These are phyloP conservation scores for Colletotrichum liaoningense DNA, from an alignment of 2,329 filamentous ascomycete species.

Conservation along the genomic window DNA sequence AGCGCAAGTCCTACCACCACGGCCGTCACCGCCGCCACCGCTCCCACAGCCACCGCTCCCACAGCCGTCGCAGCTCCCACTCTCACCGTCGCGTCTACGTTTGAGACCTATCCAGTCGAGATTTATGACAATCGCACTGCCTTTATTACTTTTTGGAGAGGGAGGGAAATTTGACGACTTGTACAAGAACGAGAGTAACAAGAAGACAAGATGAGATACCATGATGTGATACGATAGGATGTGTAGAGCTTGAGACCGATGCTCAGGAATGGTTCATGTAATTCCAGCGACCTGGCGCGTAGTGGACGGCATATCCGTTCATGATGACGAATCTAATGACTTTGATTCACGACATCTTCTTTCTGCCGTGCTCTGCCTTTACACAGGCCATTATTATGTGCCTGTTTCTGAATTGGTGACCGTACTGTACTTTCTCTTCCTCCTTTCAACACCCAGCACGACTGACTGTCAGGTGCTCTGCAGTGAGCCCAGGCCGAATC, in stretches of 20 bases:
- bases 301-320: neutral
- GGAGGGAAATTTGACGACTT: neutral
- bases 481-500: neutral
- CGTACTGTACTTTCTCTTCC: neutral
- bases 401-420: neutral
- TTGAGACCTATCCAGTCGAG: neutral
- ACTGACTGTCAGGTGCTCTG: neutral
- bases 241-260: neutral
- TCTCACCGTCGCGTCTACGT: slow-evolving; percentile 39
- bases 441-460: neutral
- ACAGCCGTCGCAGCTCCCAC: slow-evolving; percentile 41
- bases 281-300: neutral
- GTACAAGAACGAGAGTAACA: neutral
- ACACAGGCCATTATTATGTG: neutral
- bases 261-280: neutral
- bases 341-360: neutral
- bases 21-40: slow-evolving; percentile 42
- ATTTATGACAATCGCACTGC: neutral
- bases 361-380: slow-evolving; percentile 21
- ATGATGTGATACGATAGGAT: slow-evolving; percentile 22
- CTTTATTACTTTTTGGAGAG: neutral
- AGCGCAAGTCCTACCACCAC: slow-evolving; percentile 53
- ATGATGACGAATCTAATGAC: slow-evolving; percentile 30
- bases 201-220: slow-evolving; percentile 6
- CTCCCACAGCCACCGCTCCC: slow-evolving; percentile 47